These are phyloP conservation scores for Paracamarosporium sp. DNA, from an alignment of 2,329 filamentous ascomycete genomes.

Conservation along the genomic window DNA sequence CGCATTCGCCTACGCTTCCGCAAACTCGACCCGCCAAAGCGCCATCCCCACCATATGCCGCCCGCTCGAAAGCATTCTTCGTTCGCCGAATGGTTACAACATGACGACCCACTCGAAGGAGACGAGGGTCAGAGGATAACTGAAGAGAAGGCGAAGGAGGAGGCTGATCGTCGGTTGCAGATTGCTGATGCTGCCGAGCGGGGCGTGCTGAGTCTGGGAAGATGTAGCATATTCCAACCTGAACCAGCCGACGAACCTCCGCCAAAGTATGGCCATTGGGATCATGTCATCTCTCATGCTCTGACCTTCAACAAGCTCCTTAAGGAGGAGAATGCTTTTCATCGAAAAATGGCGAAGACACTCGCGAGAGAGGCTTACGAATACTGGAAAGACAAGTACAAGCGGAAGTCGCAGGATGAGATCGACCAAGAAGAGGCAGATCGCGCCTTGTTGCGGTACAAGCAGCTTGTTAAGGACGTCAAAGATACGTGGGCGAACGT, in stretches of 20 bases:
- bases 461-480: slow-evolving; percentile 70
- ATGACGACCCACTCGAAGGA: slow-evolving; percentile 56
- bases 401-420: slow-evolving; percentile 66
- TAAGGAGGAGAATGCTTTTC: slow-evolving; percentile 77
- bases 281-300: slow-evolving; percentile 82
- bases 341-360: slow-evolving; percentile 78
- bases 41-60: slow-evolving; percentile 60
- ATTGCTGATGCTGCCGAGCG: slow-evolving; percentile 76
- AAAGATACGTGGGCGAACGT: slow-evolving; percentile 67
- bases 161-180: slow-evolving; percentile 72
- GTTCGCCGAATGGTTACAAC: slow-evolving; percentile 70
- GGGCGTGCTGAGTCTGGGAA: slow-evolving; percentile 75
- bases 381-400: slow-evolving; percentile 74
- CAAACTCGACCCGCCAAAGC: slow-evolving; percentile 57
- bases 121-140: slow-evolving; percentile 47
- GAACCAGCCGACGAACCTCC: slow-evolving; percentile 77
- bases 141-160: slow-evolving; percentile 53
- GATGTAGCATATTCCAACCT: slow-evolving; percentile 75
- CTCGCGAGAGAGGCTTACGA: slow-evolving; percentile 80
- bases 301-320: slow-evolving; percentile 82
- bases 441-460: slow-evolving; percentile 72
- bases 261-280: slow-evolving; percentile 83
- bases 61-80: slow-evolving; percentile 55
- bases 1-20: slow-evolving; percentile 58
- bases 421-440: slow-evolving; percentile 78